These are phyloP conservation scores for Hermanozyma aechmeae DNA, from an alignment of 805 yeast genomes.

Conservation along the genomic window DNA sequence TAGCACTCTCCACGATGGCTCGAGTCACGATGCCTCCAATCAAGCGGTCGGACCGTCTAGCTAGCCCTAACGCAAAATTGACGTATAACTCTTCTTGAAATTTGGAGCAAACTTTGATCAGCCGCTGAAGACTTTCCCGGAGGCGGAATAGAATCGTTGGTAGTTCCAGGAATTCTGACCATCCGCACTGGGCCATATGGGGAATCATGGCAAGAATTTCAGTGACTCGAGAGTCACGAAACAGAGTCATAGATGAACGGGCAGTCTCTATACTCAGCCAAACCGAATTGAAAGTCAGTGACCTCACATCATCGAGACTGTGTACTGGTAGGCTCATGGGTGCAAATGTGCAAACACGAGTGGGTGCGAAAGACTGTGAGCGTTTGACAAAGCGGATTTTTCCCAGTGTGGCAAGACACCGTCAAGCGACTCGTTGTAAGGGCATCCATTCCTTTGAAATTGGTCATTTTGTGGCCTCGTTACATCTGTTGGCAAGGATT, in stretches of 20 bases:
- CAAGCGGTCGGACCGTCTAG: constrained; percentile 4
- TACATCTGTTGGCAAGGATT: background rate
- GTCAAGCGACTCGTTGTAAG: too few relatives aligned
- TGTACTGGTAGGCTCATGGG: background rate
- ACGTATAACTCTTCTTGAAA: constrained; percentile 5
- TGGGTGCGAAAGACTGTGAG: constrained; percentile 1
- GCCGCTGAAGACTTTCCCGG: constrained; percentile 5
- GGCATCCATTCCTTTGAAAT: too few relatives aligned
- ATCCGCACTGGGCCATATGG: constrained; percentile 6
- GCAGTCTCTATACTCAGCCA: background rate
- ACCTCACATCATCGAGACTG: background rate
- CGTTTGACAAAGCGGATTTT: too few relatives aligned
- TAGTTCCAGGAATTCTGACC: constrained; percentile 2
- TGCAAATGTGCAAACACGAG: background rate
- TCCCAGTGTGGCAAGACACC: too few relatives aligned
- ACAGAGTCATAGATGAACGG: constrained; percentile 1
- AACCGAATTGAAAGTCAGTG: background rate
- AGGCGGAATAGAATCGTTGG: constrained; percentile 6
- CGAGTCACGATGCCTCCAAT: constrained; percentile 3
- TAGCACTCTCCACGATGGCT: constrained; percentile 1
- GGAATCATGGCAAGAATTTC: constrained; percentile 7
- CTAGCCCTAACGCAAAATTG: constrained; percentile 6
- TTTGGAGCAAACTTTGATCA: constrained; percentile 7
- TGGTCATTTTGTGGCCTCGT: too few relatives aligned
- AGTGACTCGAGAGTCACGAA: constrained; percentile 1